Evolutionary conservation across 2,329 filamentous ascomycete genomes (phyloP), one percentile per base, ranked within the genome.

Genomic region (Diaporthe ampelina): DNA sequence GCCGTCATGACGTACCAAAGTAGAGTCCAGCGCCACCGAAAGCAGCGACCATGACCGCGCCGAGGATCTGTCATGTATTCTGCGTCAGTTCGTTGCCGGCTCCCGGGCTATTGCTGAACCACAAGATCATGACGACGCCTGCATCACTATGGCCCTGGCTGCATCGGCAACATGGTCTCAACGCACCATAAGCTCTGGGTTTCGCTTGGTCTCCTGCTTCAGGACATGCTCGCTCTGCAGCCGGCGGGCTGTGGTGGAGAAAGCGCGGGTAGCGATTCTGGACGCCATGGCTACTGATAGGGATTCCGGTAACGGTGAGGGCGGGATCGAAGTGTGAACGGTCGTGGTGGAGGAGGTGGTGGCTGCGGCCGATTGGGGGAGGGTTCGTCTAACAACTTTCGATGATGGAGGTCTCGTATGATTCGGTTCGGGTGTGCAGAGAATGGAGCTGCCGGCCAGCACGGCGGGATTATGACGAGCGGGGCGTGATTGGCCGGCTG

Each of bases 21-120:
- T 95, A 95, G 91, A 92, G 97, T 83, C 96, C 96, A 79, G 94
- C 96, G 80, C 97, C 92, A 81, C 92, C 92, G 82, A 98, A 94
- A 80, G 94, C 94, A 83, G 93, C 92, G 80, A 93, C 92, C 95
- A 98, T 98, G 84, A 98, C 92, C 82, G 91, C 94, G 77, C 95
- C 91, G 78, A 99, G 93, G 82, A 98, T 92, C 97, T 98, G 81
- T 77, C 71, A 29, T 37, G 26, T 79, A 68, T 58, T 61, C 50
- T 52, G 57, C 54, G 76, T 81, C 70, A 80, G 79, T 57, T 70
- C 61, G 65, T 74, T 67, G 17, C 57, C 26, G 24, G 15, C 24
- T 15, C 21, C 37, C 15, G 43, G 57, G 69, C 32, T 67, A 24
- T 59, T 21, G 50, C 21, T 32, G 50, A 19, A 35, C 11, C 35